Evolutionary conservation across 2,329 filamentous ascomycete species (phyloP).

Genomic region (Sclerotinia trifoliorum): DNA sequence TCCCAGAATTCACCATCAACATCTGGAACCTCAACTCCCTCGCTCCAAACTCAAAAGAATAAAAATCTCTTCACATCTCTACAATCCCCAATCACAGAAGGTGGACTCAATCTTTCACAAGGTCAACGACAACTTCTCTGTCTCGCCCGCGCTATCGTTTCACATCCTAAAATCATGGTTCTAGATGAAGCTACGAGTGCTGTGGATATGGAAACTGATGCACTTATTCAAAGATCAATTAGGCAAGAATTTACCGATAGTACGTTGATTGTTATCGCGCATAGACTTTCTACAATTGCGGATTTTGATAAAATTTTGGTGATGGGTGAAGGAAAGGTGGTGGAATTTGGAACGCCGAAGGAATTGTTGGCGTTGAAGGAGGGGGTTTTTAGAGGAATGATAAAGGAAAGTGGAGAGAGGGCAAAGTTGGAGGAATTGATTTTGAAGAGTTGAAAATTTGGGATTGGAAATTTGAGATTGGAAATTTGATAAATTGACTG

Average conservation of each 20-base stretch:
- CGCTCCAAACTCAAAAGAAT: slow-evolving; percentile 46
- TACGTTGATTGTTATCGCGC: slow-evolving; percentile 72
- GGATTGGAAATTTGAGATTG: no score
- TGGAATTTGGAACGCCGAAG: slow-evolving; percentile 64
- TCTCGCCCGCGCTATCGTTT: slow-evolving; percentile 69
- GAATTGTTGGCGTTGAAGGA: slow-evolving; percentile 54
- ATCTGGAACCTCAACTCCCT: slow-evolving; percentile 36
- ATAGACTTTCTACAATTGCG: slow-evolving; percentile 72
- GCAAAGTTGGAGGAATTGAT: slow-evolving; percentile 36
- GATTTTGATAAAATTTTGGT: slow-evolving; percentile 76
- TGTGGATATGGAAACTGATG: slow-evolving; percentile 75
- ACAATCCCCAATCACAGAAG: slow-evolving; percentile 63
- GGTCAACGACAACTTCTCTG: slow-evolving; percentile 76
- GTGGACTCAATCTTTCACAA: slow-evolving; percentile 72
- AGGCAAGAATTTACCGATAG: slow-evolving; percentile 67
- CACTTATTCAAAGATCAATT: slow-evolving; percentile 70
- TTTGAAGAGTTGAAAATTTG: not conserved
- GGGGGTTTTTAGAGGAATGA: slow-evolving; percentile 61
- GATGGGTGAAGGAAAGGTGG: slow-evolving; percentile 63
- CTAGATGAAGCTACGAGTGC: slow-evolving; percentile 78
- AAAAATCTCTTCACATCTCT: slow-evolving; percentile 65
- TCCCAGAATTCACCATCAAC: slow-evolving; percentile 41
- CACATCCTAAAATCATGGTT: slow-evolving; percentile 72
- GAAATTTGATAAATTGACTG: no score
- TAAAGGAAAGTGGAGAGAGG: slow-evolving; percentile 59